These are phyloP conservation scores for Mycena metata DNA, from an alignment of 768 basidiomycete species.

Conservation along the genomic window DNA sequence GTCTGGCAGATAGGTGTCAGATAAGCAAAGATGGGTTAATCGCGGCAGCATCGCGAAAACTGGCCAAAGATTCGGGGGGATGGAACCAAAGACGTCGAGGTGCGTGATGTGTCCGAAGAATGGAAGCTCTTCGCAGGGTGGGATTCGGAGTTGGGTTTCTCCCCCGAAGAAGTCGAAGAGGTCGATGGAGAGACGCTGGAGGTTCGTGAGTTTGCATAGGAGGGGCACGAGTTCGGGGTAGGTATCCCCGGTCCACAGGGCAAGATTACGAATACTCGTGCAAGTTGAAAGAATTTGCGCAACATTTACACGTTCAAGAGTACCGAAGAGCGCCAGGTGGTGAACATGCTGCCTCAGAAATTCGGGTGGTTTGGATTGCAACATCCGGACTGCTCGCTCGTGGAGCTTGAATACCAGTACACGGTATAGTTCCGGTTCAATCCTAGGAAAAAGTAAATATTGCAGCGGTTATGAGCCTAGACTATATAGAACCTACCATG, in stretches of 20 bases:
- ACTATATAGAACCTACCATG: no score
- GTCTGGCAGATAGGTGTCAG: conserved; percentile 1
- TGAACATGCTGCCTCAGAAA: conserved; percentile 23
- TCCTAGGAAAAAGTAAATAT: no score
- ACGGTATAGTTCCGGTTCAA: no score
- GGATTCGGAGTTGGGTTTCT: background rate
- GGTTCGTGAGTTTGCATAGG: conserved; percentile 15
- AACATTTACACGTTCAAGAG: background rate
- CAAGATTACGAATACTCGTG: conserved; percentile 20
- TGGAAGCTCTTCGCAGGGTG: background rate
- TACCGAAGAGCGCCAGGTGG: conserved; percentile 19
- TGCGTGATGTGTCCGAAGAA: conserved; percentile 28
- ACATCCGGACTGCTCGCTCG: no score
- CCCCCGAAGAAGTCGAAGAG: conserved; percentile 21
- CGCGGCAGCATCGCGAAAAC: conserved; percentile 22
- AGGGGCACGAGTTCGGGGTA: conserved; percentile 16
- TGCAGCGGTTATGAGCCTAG: no score
- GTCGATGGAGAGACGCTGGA: conserved; percentile 25
- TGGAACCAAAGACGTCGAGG: conserved; percentile 26
- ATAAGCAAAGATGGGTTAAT: conserved; percentile 27
- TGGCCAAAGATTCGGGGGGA: conserved; percentile 10
- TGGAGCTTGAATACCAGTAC: no score
- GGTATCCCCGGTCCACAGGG: conserved; percentile 28
- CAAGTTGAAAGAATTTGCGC: conserved; percentile 22
- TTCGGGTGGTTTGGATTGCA: conserved; percentile 23